Evolutionary conservation across 192 early-diverging fungal genomes (phyloP), one percentile per base, ranked within the genome.

Genomic region (Coemansia sp.): DNA sequence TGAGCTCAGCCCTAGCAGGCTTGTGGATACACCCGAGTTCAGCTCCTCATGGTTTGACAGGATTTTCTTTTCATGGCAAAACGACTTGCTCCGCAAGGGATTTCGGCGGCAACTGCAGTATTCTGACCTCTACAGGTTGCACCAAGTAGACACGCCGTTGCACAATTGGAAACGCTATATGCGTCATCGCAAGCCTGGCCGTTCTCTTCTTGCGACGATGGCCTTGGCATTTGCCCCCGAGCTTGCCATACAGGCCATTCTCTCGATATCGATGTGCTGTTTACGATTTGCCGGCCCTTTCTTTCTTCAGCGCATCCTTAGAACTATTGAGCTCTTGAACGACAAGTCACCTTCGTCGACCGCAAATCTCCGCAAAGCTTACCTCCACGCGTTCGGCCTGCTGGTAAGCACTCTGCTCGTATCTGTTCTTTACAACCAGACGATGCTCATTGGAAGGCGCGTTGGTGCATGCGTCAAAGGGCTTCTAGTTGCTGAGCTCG

Each of bases 401-500:
- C 79, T 90, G 52, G 32, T 88, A 33, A 41, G 82, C 6, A 83
- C 85, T 32, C 25, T 74, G 20, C 19, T 53, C 9, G 40, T 57
- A 11, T 83, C 86, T 15, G 45, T 83, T 9, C 42, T 77, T 25
- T 52, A 75, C 14, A 84, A 86, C 60, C 83, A 85, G 62, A 72
- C 83, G 0, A 74, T 90, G 35, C 87, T 84, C 62, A 87, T 85
- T 60, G 90, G 90, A 32, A 81, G 89, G 6, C 81, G 78, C 23
- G 66, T 90, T 10, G 79, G 84, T 53, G 77, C 90, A 48, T 85
- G 86, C 34, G 40, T 86, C 46, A 85, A 86, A 45, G 83, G 83
- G 11, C 73, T 89, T 35, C 54, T 88, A 17, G 74, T 88, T 33
- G 86, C 82, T 1, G 90, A 92, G 69, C 81, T 92, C 1, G 85